phyloP scores from a whole-genome alignment of 208 protist genomes.

The Acanthamoeba triangularis region DNA sequence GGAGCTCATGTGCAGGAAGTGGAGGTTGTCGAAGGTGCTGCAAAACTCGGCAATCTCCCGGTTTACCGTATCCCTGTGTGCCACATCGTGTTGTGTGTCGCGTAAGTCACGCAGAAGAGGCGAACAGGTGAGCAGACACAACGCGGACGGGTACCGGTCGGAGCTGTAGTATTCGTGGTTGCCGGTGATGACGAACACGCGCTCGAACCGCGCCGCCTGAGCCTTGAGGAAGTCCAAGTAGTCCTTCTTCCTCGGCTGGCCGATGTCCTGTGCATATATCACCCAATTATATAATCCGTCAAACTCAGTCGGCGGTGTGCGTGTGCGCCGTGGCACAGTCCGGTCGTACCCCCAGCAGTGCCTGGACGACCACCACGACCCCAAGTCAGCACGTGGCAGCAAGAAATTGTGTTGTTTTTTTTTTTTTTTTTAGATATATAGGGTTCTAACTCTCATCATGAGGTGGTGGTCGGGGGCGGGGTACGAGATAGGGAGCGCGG shows the following conservation, averaged over 20 bases:
- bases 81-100: too few relatives aligned
- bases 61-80: background rate
- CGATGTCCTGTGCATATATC: background rate
- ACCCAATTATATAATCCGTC: too few relatives aligned
- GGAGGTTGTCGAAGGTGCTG: conserved; percentile 7
- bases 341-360: background rate
- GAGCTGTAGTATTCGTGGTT: conserved; percentile 59
- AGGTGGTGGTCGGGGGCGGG: background rate
- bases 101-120: too few relatives aligned
- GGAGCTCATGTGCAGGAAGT: conserved; percentile 40
- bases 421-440: too few relatives aligned
- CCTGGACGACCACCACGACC: background rate
- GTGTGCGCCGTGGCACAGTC: background rate
- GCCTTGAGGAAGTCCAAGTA: background rate
- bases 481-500: background rate
- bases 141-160: background rate
- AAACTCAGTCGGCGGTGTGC: too few relatives aligned
- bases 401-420: background rate
- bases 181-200: conserved; percentile 52
- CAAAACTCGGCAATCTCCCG: background rate
- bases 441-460: too few relatives aligned
- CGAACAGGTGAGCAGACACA: too few relatives aligned
- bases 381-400: background rate
- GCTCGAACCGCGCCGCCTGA: conserved; percentile 12
- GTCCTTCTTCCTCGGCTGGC: conserved; percentile 44